phyloP scores from a whole-genome alignment of 164 flowering plant species.

The Liriodendron chinense region DNA sequence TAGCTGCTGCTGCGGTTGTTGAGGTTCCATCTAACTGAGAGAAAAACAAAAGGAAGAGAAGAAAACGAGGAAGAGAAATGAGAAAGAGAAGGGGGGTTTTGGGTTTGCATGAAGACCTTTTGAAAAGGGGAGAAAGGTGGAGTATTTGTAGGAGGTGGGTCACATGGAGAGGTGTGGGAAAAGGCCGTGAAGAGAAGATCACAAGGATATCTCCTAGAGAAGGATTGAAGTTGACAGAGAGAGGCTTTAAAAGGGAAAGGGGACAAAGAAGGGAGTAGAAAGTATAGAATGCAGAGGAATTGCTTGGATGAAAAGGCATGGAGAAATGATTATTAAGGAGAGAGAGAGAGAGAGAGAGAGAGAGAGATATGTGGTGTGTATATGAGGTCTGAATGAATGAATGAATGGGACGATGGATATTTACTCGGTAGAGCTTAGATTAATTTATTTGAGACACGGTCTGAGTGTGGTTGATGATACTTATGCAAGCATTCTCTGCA shows the following conservation, averaged over 20 bases:
- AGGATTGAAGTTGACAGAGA: constrained; percentile 88
- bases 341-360: constrained; percentile 23
- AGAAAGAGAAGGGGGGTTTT: constrained; percentile 2
- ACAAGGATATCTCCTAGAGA: constrained; percentile 72
- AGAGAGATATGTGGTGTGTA: neutral
- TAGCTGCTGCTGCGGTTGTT: constrained; percentile 23
- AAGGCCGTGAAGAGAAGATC: constrained; percentile 38
- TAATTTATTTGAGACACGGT: too few relatives aligned
- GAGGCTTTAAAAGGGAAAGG: constrained; percentile 48
- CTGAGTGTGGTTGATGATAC: too few relatives aligned
- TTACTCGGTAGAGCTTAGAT: too few relatives aligned
- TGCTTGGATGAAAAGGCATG: constrained; percentile 58
- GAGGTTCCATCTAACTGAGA: constrained; percentile 40
- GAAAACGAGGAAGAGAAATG: constrained; percentile 18
- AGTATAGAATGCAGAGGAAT: constrained; percentile 45
- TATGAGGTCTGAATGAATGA: constrained; percentile 37
- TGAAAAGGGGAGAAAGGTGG: neutral
- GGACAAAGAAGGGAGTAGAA: constrained; percentile 72
- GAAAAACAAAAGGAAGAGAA: constrained; percentile 11
- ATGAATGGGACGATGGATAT: constrained; percentile 25
- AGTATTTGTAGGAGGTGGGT: constrained; percentile 9
- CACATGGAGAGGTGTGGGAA: constrained; percentile 26
- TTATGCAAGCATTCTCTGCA: too few relatives aligned
- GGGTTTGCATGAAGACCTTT: constrained; percentile 11
- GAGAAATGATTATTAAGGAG: constrained; percentile 25